These are phyloP conservation scores for Euphorbia celastroides DNA, from an alignment of 441 rosid species.

Conservation along the genomic window DNA sequence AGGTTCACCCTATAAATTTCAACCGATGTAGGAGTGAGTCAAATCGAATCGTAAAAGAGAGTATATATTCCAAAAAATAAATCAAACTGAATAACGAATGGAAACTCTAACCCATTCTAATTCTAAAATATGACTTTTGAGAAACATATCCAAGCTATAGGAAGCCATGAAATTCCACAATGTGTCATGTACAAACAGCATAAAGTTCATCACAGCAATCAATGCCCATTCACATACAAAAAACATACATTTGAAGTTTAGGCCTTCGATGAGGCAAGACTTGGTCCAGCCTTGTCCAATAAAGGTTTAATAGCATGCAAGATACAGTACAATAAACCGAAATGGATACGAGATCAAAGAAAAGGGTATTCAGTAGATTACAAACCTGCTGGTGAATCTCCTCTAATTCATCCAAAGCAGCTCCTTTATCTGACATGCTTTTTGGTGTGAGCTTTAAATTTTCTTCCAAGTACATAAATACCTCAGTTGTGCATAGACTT, in stretches of 20 bases:
- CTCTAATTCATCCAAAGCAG: conserved; percentile 78
- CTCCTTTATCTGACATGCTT: conserved; percentile 73
- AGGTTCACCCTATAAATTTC: no score
- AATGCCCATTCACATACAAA: not conserved
- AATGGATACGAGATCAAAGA: conserved; percentile 2
- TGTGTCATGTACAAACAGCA: not conserved
- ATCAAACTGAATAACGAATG: not conserved
- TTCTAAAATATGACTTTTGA: not conserved
- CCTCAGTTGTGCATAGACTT: conserved; percentile 62
- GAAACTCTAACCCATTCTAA: not conserved
- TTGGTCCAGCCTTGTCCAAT: not conserved
- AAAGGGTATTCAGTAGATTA: not conserved
- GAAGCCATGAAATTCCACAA: not conserved
- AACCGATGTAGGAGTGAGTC: no score
- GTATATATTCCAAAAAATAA: not conserved
- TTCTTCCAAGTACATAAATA: conserved; percentile 84
- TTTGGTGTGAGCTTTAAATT: conserved; percentile 84
- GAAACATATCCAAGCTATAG: not conserved
- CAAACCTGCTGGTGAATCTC: conserved; percentile 93
- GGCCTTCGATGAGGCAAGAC: not conserved
- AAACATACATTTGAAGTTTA: not conserved
- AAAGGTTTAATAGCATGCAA: not conserved
- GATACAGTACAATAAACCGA: not conserved
- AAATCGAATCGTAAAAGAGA: no score
- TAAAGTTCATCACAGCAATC: not conserved